Percentiles rank a stretch among this genome's conserved stretches.
These are phyloP conservation scores for Epichloe aotearoae DNA, from an alignment of 2,329 filamentous ascomycete species.

Conservation along the genomic window DNA sequence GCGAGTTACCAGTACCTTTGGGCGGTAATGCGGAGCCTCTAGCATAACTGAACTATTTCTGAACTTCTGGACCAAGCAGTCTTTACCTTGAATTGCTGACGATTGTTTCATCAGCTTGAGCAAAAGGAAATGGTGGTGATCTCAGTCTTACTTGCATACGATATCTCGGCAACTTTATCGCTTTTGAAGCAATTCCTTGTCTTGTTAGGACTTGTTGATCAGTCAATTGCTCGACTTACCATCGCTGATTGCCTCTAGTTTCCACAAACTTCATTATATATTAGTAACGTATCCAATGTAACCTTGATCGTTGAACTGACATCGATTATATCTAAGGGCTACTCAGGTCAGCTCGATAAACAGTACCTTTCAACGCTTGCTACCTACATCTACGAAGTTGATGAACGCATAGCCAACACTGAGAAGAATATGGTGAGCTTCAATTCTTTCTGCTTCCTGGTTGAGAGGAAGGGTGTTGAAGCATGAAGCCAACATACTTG, in stretches of 20 bases:
- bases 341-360: slow-evolving; percentile 21
- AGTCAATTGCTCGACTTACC: slow-evolving; percentile 29
- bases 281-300: slow-evolving; percentile 8
- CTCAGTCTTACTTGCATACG: slow-evolving; percentile 68
- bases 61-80: slow-evolving; percentile 87
- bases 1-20: slow-evolving; percentile 48
- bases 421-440: slow-evolving; percentile 4
- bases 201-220: slow-evolving; percentile 1
- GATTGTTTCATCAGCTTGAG: neutral
- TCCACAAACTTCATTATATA: slow-evolving; percentile 47
- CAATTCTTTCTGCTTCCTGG: neutral
- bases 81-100: slow-evolving; percentile 77
- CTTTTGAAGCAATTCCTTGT: slow-evolving; percentile 67
- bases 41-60: slow-evolving; percentile 94
- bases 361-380: neutral
- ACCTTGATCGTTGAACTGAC: slow-evolving; percentile 28
- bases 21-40: slow-evolving; percentile 67
- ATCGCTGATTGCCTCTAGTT: slow-evolving; percentile 55
- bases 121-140: neutral
- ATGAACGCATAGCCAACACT: slow-evolving; percentile 97
- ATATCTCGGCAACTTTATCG: slow-evolving; percentile 77
- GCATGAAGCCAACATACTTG: slow-evolving; percentile 45
- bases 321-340: slow-evolving; percentile 62
- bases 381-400: slow-evolving; percentile 71
- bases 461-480: neutral